Percentiles rank a stretch among this genome's conserved stretches.
phyloP scores from a whole-genome alignment of 2,329 filamentous ascomycete species.

The Rhinocladiella similis region DNA sequence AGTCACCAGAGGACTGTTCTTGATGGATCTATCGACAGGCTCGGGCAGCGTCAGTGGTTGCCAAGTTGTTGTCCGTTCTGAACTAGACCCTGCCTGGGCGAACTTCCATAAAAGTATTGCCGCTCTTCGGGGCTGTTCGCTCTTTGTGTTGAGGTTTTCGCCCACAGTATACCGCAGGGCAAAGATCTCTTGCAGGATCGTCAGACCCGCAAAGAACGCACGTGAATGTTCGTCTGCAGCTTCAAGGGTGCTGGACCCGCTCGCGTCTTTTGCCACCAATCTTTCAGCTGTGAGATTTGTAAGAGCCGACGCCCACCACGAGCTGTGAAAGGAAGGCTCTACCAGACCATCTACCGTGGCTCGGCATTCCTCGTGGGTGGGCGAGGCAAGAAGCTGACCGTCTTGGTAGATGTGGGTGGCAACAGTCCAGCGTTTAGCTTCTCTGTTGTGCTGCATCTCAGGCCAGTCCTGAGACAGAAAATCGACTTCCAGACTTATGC shows the following conservation, averaged over 20 bases:
- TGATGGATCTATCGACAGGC: slow-evolving; percentile 36
- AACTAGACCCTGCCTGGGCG: slow-evolving; percentile 40
- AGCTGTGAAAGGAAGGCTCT: slow-evolving; percentile 44
- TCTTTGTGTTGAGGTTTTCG: slow-evolving; percentile 32
- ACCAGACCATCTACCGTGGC: slow-evolving; percentile 35
- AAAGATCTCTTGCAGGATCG: slow-evolving; percentile 48
- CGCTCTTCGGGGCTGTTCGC: slow-evolving; percentile 35
- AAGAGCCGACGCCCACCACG: slow-evolving; percentile 48
- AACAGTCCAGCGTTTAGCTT: slow-evolving; percentile 46
- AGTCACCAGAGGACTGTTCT: slow-evolving; percentile 38
- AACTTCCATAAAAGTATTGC: slow-evolving; percentile 50
- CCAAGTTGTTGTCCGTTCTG: slow-evolving; percentile 48
- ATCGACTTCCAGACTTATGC: slow-evolving; percentile 45
- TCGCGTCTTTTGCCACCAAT: slow-evolving; percentile 39
- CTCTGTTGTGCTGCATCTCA: slow-evolving; percentile 32
- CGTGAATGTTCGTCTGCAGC: slow-evolving; percentile 38
- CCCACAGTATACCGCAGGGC: slow-evolving; percentile 33
- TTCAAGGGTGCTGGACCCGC: slow-evolving; percentile 33
- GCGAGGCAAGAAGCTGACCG: slow-evolving; percentile 31
- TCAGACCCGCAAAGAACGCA: slow-evolving; percentile 42
- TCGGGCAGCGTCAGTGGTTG: slow-evolving; percentile 41
- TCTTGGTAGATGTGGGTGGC: slow-evolving; percentile 44
- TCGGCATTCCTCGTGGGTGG: slow-evolving; percentile 33
- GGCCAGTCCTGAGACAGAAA: slow-evolving; percentile 36
- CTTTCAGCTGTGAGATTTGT: slow-evolving; percentile 42